Conservation (phyloP, 2,329 filamentous ascomycete species). For the Ascochyta rabiei region DNA sequence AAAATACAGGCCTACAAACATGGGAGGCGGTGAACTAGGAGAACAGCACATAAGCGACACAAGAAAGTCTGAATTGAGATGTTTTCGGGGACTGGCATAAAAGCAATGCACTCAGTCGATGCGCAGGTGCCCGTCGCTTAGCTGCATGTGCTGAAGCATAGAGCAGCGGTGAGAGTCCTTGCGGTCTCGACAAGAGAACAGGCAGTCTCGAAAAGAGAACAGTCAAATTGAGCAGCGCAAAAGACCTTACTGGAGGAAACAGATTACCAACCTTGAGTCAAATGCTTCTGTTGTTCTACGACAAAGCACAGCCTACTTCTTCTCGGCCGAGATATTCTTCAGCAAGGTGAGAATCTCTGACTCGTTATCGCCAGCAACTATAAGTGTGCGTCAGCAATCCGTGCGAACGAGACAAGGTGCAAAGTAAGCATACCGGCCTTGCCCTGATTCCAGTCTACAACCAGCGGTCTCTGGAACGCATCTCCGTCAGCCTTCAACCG, state of each 20-base stretch:
- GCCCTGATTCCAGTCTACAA: constrained; percentile 94
- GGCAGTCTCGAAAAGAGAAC: not conserved
- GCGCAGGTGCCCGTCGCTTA: constrained; percentile 29
- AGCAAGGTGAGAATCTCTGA: constrained; percentile 88
- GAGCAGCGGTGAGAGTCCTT: constrained; percentile 10
- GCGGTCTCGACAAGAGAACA: not conserved
- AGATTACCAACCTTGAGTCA: not conserved
- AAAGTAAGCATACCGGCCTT: constrained; percentile 63
- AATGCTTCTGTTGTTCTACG: not conserved
- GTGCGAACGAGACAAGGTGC: not conserved
- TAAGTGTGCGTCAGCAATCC: constrained; percentile 12
- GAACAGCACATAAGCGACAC: not conserved
- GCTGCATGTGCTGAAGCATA: not conserved
- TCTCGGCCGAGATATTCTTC: constrained; percentile 56
- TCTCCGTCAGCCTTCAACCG: constrained; percentile 73
- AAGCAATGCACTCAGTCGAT: not conserved
- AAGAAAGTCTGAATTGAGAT: not conserved
- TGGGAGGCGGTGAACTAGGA: not conserved
- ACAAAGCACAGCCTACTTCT: not conserved
- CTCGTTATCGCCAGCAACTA: constrained; percentile 75
- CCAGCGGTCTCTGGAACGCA: constrained; percentile 74
- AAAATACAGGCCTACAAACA: not conserved
- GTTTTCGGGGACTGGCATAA: not conserved
- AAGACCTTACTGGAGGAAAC: not conserved
- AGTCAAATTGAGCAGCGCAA: not conserved